Percentiles rank a stretch among this genome's conserved stretches.
Evolutionary conservation across 1,284 basidiomycete genomes (phyloP).

Genomic region (Tilletiopsis washingtonensis): DNA sequence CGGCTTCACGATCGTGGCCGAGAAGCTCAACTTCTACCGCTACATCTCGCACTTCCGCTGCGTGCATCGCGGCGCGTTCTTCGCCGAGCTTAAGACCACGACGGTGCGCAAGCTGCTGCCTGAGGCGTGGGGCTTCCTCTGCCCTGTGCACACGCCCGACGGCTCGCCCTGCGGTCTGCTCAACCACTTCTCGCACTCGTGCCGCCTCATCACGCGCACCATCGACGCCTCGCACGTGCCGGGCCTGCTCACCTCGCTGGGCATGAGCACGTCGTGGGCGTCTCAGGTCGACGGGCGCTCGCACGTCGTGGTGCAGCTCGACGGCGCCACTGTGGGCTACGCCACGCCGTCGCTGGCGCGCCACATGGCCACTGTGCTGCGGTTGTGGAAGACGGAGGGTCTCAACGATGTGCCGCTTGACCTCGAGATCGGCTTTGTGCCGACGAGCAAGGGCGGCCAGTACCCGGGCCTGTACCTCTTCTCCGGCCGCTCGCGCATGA

Average conservation of each 20-base stretch:
- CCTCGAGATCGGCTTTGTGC: slow-evolving; percentile 89
- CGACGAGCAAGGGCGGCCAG: slow-evolving; percentile 82
- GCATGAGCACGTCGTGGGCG: slow-evolving; percentile 86
- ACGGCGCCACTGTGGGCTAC: slow-evolving; percentile 94
- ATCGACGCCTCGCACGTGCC: slow-evolving; percentile 73
- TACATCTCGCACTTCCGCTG: slow-evolving; percentile 98
- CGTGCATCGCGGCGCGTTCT: slow-evolving; percentile 98
- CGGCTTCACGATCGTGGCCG: slow-evolving; percentile 96
- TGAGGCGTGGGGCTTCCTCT: slow-evolving; percentile 98
- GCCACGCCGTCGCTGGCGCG: slow-evolving; percentile 67
- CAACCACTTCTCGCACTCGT: slow-evolving; percentile 91
- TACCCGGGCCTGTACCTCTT: slow-evolving; percentile 96
- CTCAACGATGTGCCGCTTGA: slow-evolving; percentile 72
- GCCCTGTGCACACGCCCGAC: slow-evolving; percentile 98
- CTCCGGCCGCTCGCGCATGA: slow-evolving; percentile 81
- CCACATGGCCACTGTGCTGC: slow-evolving; percentile 72
- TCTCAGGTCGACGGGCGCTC: slow-evolving; percentile 66
- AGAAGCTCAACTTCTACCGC: slow-evolving; percentile 97
- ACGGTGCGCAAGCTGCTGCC: slow-evolving; percentile 93
- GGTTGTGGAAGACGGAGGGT: slow-evolving; percentile 92
- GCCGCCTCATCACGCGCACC: slow-evolving; percentile 76
- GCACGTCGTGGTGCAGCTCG: slow-evolving; percentile 83
- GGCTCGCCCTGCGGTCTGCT: slow-evolving; percentile 95
- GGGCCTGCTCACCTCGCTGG: slow-evolving; percentile 71
- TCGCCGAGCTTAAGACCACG: slow-evolving; percentile 96